These are phyloP conservation scores for Haematococcus lacustris DNA, from an alignment of 139 green algal species.

Conservation along the genomic window DNA sequence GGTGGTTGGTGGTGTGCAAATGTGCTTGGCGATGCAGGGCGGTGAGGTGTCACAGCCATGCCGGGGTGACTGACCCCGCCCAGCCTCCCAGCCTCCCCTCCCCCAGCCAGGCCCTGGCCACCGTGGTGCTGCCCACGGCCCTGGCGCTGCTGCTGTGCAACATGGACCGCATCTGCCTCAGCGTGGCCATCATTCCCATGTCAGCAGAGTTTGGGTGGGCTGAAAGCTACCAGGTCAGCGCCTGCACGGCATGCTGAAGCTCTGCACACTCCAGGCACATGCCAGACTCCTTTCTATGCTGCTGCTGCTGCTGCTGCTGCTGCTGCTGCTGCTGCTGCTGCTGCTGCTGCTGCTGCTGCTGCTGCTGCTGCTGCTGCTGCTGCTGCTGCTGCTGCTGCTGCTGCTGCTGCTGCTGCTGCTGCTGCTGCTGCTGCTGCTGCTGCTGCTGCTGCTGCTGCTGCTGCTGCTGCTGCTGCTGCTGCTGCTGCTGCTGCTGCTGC, in stretches of 20 bases:
- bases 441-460: slow-evolving; percentile 3
- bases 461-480: background rate
- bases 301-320: background rate
- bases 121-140: slow-evolving; percentile 56
- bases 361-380: background rate
- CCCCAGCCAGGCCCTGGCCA: no score
- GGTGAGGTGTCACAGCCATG: no score
- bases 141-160: slow-evolving; percentile 89
- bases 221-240: slow-evolving; percentile 44
- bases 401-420: background rate
- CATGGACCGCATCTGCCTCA: slow-evolving; percentile 93
- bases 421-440: background rate
- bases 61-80: no score
- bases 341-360: background rate
- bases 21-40: no score
- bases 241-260: background rate
- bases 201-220: slow-evolving; percentile 79
- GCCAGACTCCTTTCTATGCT: background rate
- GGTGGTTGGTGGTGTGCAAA: no score
- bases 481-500: no score
- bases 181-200: slow-evolving; percentile 89
- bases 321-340: background rate
- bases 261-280: background rate
- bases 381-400: background rate
- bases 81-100: no score